Conservation (phyloP, 768 basidiomycete species). For the Crassisporium funariophilum region DNA sequence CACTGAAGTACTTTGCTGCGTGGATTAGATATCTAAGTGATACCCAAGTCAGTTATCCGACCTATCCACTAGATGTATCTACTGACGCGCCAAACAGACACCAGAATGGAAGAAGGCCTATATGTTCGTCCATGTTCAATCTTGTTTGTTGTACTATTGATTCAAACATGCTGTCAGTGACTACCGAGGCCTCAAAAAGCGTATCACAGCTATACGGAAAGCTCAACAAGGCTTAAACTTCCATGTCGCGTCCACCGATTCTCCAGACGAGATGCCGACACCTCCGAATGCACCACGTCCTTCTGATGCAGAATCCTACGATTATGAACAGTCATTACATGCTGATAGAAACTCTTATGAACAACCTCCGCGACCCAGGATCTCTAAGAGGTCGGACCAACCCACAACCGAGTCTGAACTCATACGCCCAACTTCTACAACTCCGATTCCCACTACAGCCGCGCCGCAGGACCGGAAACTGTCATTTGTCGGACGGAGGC, state of each 20-base stretch:
- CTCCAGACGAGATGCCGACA: constrained; percentile 13
- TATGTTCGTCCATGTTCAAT: constrained; percentile 38
- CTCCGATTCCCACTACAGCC: no score
- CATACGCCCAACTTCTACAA: no score
- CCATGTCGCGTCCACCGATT: constrained; percentile 20
- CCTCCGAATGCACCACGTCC: constrained; percentile 15
- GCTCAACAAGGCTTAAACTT: constrained; percentile 30
- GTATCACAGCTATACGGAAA: constrained; percentile 56
- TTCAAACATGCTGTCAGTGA: constrained; percentile 46
- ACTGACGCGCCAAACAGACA: constrained; percentile 41
- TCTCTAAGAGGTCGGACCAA: not conserved
- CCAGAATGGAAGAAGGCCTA: constrained; percentile 78
- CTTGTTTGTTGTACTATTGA: not conserved
- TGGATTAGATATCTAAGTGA: constrained; percentile 63
- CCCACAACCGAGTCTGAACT: no score
- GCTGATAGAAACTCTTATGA: not conserved
- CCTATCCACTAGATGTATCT: not conserved
- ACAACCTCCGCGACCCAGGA: no score
- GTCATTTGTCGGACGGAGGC: no score
- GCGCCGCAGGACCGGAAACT: no score
- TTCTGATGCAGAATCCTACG: constrained; percentile 14
- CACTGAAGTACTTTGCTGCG: not conserved
- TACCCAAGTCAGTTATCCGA: constrained; percentile 50
- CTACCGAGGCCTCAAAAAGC: constrained; percentile 71
- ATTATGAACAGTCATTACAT: not conserved